Evolutionary conservation across 169 alveolate genomes (phyloP), one percentile per base, ranked within the genome.

Genomic region (Theileria luwenshuni): DNA sequence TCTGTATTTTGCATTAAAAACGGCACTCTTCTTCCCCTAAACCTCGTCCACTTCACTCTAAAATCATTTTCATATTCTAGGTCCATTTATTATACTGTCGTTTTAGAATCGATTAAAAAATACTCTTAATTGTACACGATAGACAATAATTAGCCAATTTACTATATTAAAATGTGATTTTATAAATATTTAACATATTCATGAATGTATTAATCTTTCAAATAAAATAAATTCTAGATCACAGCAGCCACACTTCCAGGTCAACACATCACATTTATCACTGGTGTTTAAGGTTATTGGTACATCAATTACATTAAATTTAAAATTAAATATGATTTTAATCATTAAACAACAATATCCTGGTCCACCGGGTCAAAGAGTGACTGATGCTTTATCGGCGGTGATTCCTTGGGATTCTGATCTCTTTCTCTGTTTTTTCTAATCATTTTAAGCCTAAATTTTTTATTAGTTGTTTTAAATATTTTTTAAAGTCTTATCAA

Each of bases 1-100:
- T 62, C 81, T 12, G 13, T 38, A 17, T 21, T 60, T 56, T 81
- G 83, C 13, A 64, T 51, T 38, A 81, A 47, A 56, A 67, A 68
- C 3, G 89, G 85, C 12, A 65, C 69, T 19, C 30, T 41, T 0
- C 60, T 69, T 15, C 75, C 61, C 19, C 7, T 60, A 28, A 61
- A 69, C 23, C 69, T 69, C 41, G 75, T 48, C 73, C 85, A 68
- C 42, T 81, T 81, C 45, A 81, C 61, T 59, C 48, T 68, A 54
- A 41, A 68, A 10, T 17, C 45, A 38, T 38, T 10, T 7, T 38
- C 45, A 10, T 10, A 7, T 10, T n/a, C n/a, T n/a, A n/a, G n/a
- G n/a, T n/a, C n/a, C n/a, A n/a, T n/a, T n/a, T n/a, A n/a, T n/a
- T n/a, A n/a, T n/a, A n/a, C n/a, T n/a, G n/a, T n/a, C n/a, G n/a